Evolutionary conservation across 2,329 filamentous ascomycete species (phyloP), one percentile per base, ranked within the genome.

Genomic region (Tolypocladium tundrense): DNA sequence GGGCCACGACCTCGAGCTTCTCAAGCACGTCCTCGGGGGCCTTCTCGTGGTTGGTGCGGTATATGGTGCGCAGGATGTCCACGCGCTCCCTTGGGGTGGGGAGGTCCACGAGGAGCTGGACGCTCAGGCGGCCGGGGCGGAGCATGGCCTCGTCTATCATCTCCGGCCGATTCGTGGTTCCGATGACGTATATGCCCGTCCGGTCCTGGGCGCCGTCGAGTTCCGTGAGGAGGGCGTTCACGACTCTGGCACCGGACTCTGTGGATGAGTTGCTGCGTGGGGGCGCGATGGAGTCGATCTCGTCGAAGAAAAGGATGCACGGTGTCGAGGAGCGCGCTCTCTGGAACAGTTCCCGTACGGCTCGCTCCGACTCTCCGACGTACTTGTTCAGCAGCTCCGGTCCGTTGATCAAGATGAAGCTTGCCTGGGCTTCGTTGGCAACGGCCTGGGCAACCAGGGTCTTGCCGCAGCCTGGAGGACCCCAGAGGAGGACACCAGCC

Each of bases 371-470:
- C 73, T 99, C 94, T 64, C 94, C 94, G 11, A 99, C 92, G 70
- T 93, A 99, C 73, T 97, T 99, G 78, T 97, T 97, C 52, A 99
- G 82, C 11, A 99, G 79, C 70, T 99, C 94, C 0, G 94, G 94
- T 0, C 94, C 94, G 73, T 97, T 97, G 73, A 99, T 91, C 56
- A 91, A 91, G 73, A 99, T 99, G 77, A 99, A 99, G 73, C 96
- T 97, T 53, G 94, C 94, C 70, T 93, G 91, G 9, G 89, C 92
- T 70, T 96, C 91, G 71, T 96, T 96, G 57, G 94, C 94, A 5
- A 97, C 91, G 4, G 94, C 94, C 74, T 97, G 97, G 21, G 94
- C 94, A 1, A 99, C 85, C 1, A 99, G 82, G 0, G 94, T 99
- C 72, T 99, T 99, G 66, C 94, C 94, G 71, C 94, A 99, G 8